Conservation (phyloP, 495 filamentous ascomycete genomes). For the Pyrenula massariospora region DNA sequence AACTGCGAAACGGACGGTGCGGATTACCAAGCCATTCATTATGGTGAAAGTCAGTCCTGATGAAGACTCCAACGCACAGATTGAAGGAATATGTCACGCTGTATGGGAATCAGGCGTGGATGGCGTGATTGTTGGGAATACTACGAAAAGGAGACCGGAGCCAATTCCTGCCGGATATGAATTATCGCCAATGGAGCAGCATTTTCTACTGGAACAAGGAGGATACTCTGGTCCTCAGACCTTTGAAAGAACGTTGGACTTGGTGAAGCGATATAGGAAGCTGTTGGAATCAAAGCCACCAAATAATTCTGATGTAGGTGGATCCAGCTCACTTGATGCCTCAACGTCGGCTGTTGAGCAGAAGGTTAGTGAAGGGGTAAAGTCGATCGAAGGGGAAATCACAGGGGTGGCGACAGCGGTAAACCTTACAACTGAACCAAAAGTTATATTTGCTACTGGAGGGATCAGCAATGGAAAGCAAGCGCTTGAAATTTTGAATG, state of each 20-base stretch:
- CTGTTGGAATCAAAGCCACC: constrained; percentile 46
- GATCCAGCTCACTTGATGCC: neutral
- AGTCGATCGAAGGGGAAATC: neutral
- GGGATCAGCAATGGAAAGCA: constrained; percentile 80
- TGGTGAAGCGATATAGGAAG: constrained; percentile 69
- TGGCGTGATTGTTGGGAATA: constrained; percentile 96
- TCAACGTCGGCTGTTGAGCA: neutral
- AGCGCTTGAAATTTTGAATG: constrained; percentile 65
- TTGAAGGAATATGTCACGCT: constrained; percentile 78
- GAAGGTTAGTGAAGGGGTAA: neutral
- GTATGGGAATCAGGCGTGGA: constrained; percentile 77
- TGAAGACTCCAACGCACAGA: constrained; percentile 70
- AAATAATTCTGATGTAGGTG: neutral
- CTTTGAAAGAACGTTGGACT: constrained; percentile 60
- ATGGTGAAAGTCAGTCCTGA: constrained; percentile 98
- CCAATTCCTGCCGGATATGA: constrained; percentile 51
- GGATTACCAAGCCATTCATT: constrained; percentile 66
- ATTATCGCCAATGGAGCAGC: constrained; percentile 54
- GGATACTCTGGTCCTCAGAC: constrained; percentile 85
- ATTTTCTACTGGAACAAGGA: constrained; percentile 60
- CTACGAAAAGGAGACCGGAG: constrained; percentile 68
- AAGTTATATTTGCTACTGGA: constrained; percentile 85
- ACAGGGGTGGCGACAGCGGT: neutral
- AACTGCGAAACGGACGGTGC: constrained; percentile 51
- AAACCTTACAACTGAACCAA: constrained; percentile 25